A percentile compares a stretch with the other conserved stretches of the same genome.
These are phyloP conservation scores for Argentina anserina DNA, from an alignment of 306 rosid genomes.

Conservation along the genomic window DNA sequence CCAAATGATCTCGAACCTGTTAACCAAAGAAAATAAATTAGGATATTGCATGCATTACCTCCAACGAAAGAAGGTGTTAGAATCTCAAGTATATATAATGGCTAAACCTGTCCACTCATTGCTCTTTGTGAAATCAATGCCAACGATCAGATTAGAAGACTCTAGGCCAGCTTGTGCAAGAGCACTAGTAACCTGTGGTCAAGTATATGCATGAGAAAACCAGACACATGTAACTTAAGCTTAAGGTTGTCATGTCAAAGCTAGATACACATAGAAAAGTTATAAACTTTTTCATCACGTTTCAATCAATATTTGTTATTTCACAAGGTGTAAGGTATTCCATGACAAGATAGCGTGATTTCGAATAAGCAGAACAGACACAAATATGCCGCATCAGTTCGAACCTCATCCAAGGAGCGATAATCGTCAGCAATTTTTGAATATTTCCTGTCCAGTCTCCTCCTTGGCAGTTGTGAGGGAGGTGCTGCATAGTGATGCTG, in stretches of 20 bases:
- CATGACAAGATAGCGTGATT: slow-evolving; percentile 10
- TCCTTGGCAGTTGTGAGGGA: slow-evolving; percentile 33
- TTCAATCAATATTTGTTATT: background rate
- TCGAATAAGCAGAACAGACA: slow-evolving; percentile 8
- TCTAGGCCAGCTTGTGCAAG: slow-evolving; percentile 81
- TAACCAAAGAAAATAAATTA: slow-evolving; percentile 2
- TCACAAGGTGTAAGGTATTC: background rate
- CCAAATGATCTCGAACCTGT: slow-evolving; percentile 78
- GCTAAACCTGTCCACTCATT: slow-evolving; percentile 88
- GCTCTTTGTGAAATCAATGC: slow-evolving; percentile 93
- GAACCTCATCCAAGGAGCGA: slow-evolving; percentile 79
- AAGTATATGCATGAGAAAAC: background rate
- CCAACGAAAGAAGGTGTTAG: slow-evolving; percentile 13
- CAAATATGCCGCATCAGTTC: slow-evolving; percentile 12
- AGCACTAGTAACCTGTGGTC: slow-evolving; percentile 71
- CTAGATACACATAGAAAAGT: background rate
- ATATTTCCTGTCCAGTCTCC: slow-evolving; percentile 56
- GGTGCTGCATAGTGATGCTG: slow-evolving; percentile 33
- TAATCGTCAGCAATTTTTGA: slow-evolving; percentile 77
- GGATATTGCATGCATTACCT: slow-evolving; percentile 15
- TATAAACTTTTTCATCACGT: background rate
- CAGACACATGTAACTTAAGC: background rate
- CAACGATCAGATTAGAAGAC: slow-evolving; percentile 89
- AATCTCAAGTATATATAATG: slow-evolving; percentile 27
- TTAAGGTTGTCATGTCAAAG: slow-evolving; percentile 15